These are phyloP conservation scores for Aspergillus sp. DNA, from an alignment of 2,329 filamentous ascomycete genomes.

Conservation along the genomic window DNA sequence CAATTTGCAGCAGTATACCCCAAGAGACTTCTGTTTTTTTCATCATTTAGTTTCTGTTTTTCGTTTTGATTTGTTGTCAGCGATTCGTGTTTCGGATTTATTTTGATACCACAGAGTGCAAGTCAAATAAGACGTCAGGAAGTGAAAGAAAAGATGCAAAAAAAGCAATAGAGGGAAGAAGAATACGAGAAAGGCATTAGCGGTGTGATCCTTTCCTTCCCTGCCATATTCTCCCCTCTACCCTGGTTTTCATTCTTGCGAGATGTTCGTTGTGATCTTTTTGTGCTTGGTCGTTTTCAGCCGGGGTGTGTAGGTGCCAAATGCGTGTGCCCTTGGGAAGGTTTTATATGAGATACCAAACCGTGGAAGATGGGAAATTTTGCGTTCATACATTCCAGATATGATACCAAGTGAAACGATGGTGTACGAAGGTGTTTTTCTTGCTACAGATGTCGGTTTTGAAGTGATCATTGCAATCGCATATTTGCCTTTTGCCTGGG, in stretches of 20 bases:
- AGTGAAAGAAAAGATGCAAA: constrained; percentile 14
- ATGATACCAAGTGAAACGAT: constrained; percentile 34
- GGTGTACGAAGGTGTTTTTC: constrained; percentile 27
- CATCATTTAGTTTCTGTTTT: constrained; percentile 42
- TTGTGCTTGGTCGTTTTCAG: neutral
- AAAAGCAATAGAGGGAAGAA: constrained; percentile 9
- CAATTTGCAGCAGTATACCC: constrained; percentile 51
- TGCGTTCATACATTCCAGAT: constrained; percentile 22
- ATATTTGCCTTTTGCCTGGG: constrained; percentile 15
- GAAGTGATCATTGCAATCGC: constrained; percentile 9
- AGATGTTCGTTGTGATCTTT: neutral
- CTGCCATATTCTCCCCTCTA: constrained; percentile 4
- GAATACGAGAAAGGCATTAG: constrained; percentile 4
- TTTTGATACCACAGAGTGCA: constrained; percentile 37
- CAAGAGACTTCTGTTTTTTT: constrained; percentile 38
- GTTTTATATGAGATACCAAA: constrained; percentile 10
- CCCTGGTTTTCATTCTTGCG: neutral
- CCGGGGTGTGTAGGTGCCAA: constrained; percentile 1
- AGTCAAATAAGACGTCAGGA: constrained; percentile 12
- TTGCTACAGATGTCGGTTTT: constrained; percentile 13
- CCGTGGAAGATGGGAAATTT: constrained; percentile 6
- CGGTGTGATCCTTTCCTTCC: neutral
- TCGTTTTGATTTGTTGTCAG: constrained; percentile 44
- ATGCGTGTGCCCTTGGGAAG: neutral
- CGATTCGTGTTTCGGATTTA: constrained; percentile 25